Conservation (phyloP, 495 filamentous ascomycete genomes). For the Hypoxylon lienhwacheense region DNA sequence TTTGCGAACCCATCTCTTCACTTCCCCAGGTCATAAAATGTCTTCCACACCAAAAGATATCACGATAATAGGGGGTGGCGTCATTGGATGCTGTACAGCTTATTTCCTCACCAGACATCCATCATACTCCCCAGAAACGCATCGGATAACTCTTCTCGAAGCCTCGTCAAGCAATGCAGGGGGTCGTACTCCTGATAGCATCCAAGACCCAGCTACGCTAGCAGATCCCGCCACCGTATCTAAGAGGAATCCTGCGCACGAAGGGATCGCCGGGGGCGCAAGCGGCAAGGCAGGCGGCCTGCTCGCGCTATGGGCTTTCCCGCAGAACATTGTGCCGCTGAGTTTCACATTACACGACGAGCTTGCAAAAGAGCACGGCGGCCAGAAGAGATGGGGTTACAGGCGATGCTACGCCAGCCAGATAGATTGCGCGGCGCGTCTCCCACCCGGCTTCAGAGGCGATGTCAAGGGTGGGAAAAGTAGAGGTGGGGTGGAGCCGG, state of each 20-base stretch:
- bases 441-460: constrained; percentile 23
- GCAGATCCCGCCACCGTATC: constrained; percentile 34
- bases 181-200: constrained; percentile 40
- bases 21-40: constrained; percentile 28
- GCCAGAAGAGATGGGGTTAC: constrained; percentile 78
- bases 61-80: constrained; percentile 68
- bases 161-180: constrained; percentile 57
- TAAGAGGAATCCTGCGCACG: constrained; percentile 43
- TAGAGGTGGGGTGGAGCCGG: not conserved
- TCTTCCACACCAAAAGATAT: constrained; percentile 33
- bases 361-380: constrained; percentile 73
- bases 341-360: constrained; percentile 75
- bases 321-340: constrained; percentile 72
- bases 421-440: constrained; percentile 56
- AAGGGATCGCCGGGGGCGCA: constrained; percentile 75
- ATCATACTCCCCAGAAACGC: constrained; percentile 65
- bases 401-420: constrained; percentile 70
- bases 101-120: constrained; percentile 85
- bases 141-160: constrained; percentile 80
- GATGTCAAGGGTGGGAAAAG: constrained; percentile 29
- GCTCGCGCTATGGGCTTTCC: constrained; percentile 84
- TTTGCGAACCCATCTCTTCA: constrained; percentile 15
- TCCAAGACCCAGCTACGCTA: constrained; percentile 37
- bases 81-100: constrained; percentile 83
- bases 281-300: constrained; percentile 90